Base-by-base conservation (phyloP, 1,284 basidiomycete species). In the Thelephora terrestris region DNA sequence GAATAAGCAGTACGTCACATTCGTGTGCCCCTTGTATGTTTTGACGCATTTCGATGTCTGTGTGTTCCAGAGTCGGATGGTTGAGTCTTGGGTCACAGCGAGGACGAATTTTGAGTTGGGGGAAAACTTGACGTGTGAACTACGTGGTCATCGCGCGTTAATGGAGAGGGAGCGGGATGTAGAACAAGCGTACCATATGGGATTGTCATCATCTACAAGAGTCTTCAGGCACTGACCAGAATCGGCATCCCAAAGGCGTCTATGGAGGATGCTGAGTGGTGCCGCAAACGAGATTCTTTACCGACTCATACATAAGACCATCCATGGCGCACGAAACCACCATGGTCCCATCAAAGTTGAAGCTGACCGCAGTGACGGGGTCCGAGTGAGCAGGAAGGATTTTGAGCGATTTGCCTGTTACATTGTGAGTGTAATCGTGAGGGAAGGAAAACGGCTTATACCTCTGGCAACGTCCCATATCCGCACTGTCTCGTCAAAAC, bases 171-270 rank as follows among this genome's bases (percentile, higher is more conserved):
- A 49, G 51, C 32, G 51, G 46, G 21, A 47, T 46, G 42, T 54
- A 51, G 49, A 24, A n/a, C 51, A 56, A 4, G 60, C 76, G 43
- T 53, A 91, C 83, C 94, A 88, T 48, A 95, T 91, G 3, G 91
- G 88, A 68, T 95, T 95, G 54, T 94, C 91, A 58, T 94, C 92
- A 57, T 98, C 94, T 10, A 94, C 92, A 23, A 99, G 66, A 4
- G 96, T 99, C 64, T 95, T 98, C 38, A 99, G 72, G 67, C 96
- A 99, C 64, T 98, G 93, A 1, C 94, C 96, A 0, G 92, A 94
- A 48, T 91, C 85, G 0, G 91, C 85, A 60, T 98, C 94, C 96
- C 96, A 99, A 53, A 96, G 79, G 46, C 94, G 92, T 62, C 93
- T 95, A 58, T 38, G 50, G 36, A 32, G 39, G 40, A 47, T 29